Conservation (phyloP, 768 basidiomycete genomes). For the Sutorius australiensis region DNA sequence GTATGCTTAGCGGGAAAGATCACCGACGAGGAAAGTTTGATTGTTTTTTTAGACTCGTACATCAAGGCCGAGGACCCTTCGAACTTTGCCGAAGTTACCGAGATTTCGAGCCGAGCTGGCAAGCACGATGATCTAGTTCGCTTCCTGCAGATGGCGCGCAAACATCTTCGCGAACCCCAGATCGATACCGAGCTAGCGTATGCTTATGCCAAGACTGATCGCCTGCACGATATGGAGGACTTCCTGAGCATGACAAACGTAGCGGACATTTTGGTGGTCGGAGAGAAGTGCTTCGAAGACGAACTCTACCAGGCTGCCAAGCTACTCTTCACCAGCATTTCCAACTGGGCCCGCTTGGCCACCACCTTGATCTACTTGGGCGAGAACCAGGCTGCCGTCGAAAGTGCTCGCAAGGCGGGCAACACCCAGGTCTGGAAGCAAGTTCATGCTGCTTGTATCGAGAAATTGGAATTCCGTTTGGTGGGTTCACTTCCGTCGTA, state of each 20-base stretch:
- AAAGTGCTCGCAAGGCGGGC: slow-evolving; percentile 98
- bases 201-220: slow-evolving; percentile 96
- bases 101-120: slow-evolving; percentile 91
- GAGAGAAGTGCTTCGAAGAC: slow-evolving; percentile 99
- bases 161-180: slow-evolving; percentile 92
- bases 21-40: neutral
- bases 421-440: slow-evolving; percentile 99
- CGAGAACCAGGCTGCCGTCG: slow-evolving; percentile 97
- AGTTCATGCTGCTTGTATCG: slow-evolving; percentile 96
- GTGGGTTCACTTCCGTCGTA: slow-evolving; percentile 35
- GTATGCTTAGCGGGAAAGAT: slow-evolving; percentile 39
- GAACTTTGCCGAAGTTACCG: slow-evolving; percentile 93
- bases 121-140: slow-evolving; percentile 93
- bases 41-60: slow-evolving; percentile 69
- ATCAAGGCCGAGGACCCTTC: slow-evolving; percentile 95
- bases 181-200: slow-evolving; percentile 98
- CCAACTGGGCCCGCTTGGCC: slow-evolving; percentile 97
- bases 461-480: slow-evolving; percentile 94
- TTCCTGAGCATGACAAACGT: slow-evolving; percentile 99
- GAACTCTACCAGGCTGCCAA: slow-evolving; percentile 97
- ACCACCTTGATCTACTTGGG: slow-evolving; percentile 98
- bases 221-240: slow-evolving; percentile 99
- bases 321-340: slow-evolving; percentile 92
- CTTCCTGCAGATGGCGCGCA: slow-evolving; percentile 98
- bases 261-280: slow-evolving; percentile 92